These are phyloP conservation scores for Naganishia onofrii DNA, from an alignment of 768 basidiomycete genomes.

Conservation along the genomic window DNA sequence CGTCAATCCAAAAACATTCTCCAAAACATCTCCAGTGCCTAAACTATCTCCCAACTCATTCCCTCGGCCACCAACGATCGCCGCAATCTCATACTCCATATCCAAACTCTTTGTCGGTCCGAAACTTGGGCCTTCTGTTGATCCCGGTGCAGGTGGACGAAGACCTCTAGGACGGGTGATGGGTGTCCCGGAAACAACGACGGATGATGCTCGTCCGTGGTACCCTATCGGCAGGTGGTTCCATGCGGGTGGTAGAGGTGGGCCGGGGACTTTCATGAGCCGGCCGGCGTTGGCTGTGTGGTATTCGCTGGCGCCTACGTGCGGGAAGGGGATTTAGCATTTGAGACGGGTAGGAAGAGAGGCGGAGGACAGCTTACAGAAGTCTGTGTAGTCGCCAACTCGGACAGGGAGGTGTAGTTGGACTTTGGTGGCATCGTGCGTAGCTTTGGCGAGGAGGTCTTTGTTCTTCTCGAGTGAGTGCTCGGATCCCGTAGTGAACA, in stretches of 20 bases:
- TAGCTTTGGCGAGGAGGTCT: conserved; percentile 2
- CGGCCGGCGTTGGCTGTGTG: conserved; percentile 31
- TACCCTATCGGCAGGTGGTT: conserved; percentile 35
- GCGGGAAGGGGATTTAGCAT: neutral
- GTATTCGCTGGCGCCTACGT: conserved; percentile 25
- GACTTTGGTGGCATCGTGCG: conserved; percentile 14
- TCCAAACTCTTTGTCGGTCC: conserved; percentile 32
- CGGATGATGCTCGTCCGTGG: conserved; percentile 34
- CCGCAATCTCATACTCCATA: conserved; percentile 31
- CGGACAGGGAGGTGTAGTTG: conserved; percentile 30
- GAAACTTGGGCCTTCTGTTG: conserved; percentile 18
- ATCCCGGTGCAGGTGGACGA: conserved; percentile 16
- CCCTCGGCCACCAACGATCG: conserved; percentile 27
- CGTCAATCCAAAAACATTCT: conserved; percentile 33
- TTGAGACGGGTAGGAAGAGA: too few relatives aligned
- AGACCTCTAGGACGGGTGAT: conserved; percentile 22
- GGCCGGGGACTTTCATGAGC: conserved; percentile 26
- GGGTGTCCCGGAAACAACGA: conserved; percentile 29
- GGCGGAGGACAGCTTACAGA: conserved; percentile 20
- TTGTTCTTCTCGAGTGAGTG: neutral
- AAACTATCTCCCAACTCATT: conserved; percentile 31
- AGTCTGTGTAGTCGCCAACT: conserved; percentile 37
- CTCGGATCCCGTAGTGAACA: conserved; percentile 5
- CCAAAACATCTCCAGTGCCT: conserved; percentile 23
- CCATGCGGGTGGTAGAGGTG: conserved; percentile 30